These are phyloP conservation scores for Ophiostoma australiae DNA, from an alignment of 2,329 filamentous ascomycete genomes.

Conservation along the genomic window DNA sequence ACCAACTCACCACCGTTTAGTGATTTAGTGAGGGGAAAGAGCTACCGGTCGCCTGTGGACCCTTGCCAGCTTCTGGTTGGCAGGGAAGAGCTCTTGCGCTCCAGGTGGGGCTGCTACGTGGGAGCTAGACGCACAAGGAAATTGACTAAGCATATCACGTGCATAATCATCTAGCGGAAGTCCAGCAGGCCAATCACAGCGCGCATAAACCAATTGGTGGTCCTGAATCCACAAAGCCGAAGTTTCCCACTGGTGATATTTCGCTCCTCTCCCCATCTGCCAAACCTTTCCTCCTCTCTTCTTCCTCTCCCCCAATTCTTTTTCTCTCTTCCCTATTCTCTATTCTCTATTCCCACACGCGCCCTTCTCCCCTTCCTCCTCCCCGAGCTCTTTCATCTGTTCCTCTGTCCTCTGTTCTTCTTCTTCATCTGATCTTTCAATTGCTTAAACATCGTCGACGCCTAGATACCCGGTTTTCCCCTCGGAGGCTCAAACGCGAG, in stretches of 20 bases:
- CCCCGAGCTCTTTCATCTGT: constrained; percentile 1
- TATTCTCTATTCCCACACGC: neutral
- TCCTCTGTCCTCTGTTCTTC: neutral
- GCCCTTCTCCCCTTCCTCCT: constrained; percentile 3
- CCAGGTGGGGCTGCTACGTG: neutral
- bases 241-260: constrained; percentile 26
- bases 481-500: constrained; percentile 6
- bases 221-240: constrained; percentile 25
- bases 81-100: neutral
- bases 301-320: constrained; percentile 16
- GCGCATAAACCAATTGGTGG: constrained; percentile 24
- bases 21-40: constrained; percentile 6
- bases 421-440: neutral
- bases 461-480: neutral
- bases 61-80: constrained; percentile 10
- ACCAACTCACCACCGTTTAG: neutral
- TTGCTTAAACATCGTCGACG: neutral
- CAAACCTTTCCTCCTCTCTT: neutral
- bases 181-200: constrained; percentile 25
- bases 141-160: constrained; percentile 26
- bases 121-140: neutral
- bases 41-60: constrained; percentile 2
- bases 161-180: neutral
- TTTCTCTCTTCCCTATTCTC: constrained; percentile 4
- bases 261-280: constrained; percentile 14